phyloP scores from a whole-genome alignment of 768 basidiomycete genomes.

The Podaxis carcinomalis region DNA sequence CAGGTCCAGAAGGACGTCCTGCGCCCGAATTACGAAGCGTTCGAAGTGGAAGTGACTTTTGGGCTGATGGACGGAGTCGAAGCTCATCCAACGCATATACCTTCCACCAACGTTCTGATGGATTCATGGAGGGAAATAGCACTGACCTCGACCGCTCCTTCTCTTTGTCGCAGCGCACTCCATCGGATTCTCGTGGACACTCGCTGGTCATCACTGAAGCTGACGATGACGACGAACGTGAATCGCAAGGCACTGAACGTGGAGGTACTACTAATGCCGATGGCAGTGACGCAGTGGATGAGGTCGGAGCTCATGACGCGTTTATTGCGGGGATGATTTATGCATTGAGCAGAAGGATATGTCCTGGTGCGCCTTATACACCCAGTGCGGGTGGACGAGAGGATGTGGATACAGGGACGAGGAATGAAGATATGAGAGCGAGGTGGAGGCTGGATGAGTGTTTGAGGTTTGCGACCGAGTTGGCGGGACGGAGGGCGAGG shows the following conservation, averaged over 20 bases:
- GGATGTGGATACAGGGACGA: conserved; percentile 20
- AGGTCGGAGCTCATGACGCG: conserved; percentile 76
- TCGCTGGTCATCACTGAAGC: conserved; percentile 18
- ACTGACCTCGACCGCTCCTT: conserved; percentile 15
- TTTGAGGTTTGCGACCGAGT: conserved; percentile 81
- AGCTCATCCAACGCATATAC: conserved; percentile 56
- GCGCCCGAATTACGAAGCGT: conserved; percentile 34
- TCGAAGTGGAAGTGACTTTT: conserved; percentile 73
- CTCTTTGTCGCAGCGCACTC: conserved; percentile 16
- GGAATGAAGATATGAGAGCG: conserved; percentile 39
- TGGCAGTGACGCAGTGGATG: conserved; percentile 50
- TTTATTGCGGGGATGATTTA: conserved; percentile 89
- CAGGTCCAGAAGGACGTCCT: conserved; percentile 12
- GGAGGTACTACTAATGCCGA: conserved; percentile 18
- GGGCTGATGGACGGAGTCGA: conserved; percentile 56
- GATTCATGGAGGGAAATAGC: conserved; percentile 19
- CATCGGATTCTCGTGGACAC: conserved; percentile 26
- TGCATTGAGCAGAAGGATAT: conserved; percentile 63
- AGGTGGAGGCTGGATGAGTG: conserved; percentile 83
- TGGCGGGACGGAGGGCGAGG: conserved; percentile 72
- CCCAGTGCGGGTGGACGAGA: conserved; percentile 42
- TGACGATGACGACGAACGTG: conserved; percentile 46
- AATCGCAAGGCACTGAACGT: conserved; percentile 57
- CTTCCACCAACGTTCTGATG: conserved; percentile 25
- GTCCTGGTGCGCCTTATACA: conserved; percentile 76